These are phyloP conservation scores for Magnusiomyces suaveolens DNA, from an alignment of 1,139 yeast genomes.

Conservation along the genomic window DNA sequence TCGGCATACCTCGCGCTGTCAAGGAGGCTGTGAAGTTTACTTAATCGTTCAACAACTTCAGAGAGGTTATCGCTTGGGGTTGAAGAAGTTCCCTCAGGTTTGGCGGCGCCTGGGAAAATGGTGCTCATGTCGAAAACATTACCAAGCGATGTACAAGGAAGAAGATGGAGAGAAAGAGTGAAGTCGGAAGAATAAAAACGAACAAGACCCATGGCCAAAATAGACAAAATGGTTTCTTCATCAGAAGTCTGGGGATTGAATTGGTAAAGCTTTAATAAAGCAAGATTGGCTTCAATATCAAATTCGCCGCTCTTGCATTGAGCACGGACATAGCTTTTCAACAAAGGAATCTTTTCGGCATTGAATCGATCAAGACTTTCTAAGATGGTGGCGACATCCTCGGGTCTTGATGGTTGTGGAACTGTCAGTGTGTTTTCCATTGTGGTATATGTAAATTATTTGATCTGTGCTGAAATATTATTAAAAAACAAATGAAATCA, in stretches of 20 bases:
- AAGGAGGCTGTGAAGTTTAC: conserved; percentile 32
- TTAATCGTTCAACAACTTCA: conserved; percentile 33
- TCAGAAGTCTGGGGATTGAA: conserved; percentile 32
- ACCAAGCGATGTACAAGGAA: conserved; percentile 36
- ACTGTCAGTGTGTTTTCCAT: conserved; percentile 29
- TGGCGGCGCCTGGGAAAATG: conserved; percentile 14
- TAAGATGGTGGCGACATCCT: conserved; percentile 31
- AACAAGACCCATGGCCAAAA: conserved; percentile 36
- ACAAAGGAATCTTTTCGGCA: conserved; percentile 35
- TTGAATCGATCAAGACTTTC: conserved; percentile 39
- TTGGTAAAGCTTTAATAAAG: conserved; percentile 38
- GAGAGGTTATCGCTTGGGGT: conserved; percentile 29
- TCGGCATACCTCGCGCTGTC: conserved; percentile 32
- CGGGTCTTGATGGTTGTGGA: conserved; percentile 35
- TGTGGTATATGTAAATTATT: too few relatives aligned
- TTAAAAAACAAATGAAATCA: too few relatives aligned
- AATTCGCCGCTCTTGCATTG: conserved; percentile 35
- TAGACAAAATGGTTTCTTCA: conserved; percentile 35
- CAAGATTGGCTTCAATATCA: conserved; percentile 40
- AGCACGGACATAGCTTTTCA: conserved; percentile 36
- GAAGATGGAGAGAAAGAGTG: conserved; percentile 36
- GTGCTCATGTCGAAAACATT: conserved; percentile 12
- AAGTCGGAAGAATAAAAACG: conserved; percentile 38
- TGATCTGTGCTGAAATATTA: conserved; percentile 1
- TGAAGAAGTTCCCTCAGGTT: conserved; percentile 21